A percentile compares a stretch with the other conserved stretches of the same genome.
Conservation (phyloP, 176 grass and related monocot genomes). For the Rhynchospora pubera region DNA sequence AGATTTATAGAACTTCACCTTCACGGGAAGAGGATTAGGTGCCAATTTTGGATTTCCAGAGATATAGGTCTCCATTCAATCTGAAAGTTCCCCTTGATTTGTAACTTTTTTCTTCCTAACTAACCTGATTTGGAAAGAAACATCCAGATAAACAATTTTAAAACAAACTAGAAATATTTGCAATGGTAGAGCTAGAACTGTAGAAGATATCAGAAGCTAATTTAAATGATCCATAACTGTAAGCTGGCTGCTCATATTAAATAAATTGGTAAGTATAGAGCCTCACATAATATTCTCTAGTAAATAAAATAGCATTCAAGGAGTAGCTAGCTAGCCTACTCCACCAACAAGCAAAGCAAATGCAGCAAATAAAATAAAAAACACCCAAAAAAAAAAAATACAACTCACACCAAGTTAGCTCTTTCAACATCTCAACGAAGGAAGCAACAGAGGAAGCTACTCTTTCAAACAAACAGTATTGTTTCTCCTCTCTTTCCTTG, state of each 20-base stretch:
- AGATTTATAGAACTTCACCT: slow-evolving; percentile 2
- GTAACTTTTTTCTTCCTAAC: not conserved
- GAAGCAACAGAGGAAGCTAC: not conserved
- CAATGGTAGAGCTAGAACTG: not conserved
- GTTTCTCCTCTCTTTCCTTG: not conserved
- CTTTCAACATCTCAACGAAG: not conserved
- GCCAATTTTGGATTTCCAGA: not conserved
- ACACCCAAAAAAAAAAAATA: not conserved
- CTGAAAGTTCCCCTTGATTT: not conserved
- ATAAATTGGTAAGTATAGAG: not conserved
- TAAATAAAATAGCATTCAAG: not conserved
- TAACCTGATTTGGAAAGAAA: not conserved
- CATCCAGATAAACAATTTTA: not conserved
- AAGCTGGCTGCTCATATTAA: no score
- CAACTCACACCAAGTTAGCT: not conserved
- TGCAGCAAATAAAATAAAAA: not conserved
- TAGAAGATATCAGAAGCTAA: not conserved
- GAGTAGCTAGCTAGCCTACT: not conserved
- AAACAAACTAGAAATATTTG: not conserved
- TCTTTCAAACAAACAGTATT: not conserved
- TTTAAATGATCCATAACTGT: not conserved
- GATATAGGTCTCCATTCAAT: slow-evolving; percentile 16
- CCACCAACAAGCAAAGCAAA: not conserved
- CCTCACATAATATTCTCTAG: not conserved
- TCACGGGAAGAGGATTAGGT: not conserved